Base-by-base conservation (phyloP, 2,329 filamentous ascomycete genomes). In the Pezicula radicicola region DNA sequence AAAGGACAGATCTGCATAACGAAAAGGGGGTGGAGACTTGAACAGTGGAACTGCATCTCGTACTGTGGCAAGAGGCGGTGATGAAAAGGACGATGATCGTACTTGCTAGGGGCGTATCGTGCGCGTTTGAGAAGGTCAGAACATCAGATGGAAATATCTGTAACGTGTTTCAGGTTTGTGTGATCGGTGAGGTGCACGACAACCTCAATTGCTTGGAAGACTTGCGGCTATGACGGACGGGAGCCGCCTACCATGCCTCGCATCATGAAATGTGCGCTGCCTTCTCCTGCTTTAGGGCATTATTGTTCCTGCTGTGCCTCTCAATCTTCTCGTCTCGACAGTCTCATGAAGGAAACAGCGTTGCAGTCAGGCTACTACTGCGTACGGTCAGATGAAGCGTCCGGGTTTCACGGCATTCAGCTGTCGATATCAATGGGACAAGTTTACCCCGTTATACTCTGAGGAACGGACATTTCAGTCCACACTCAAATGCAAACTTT, bases 131-230 rank as follows among this genome's bases (percentile, higher is more conserved):
- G 42, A 45, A 45, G 12, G 21, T 45, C 42, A 30, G 42, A 45
- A 45, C 42, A 45, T 45, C 42, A 45, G 42, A 45, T 45, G 42
- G 42, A 45, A 45, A 27, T 16, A 28, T 45, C 19, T 45, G 25
- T 45, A 45, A 45, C 42, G 15, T 15, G 42, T 45, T 45, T 45
- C 42, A 45, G 42, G 12, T n/a, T 25, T 45, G 42, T 45, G 21
- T 45, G 37, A 40, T 40, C 37, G 42, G 42, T 44, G 41, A 15
- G 13, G 16, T 10, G 41, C n/a, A 15, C 40, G 4, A 21, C 40
- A 21, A 16, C 40, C 12, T 13, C 30, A 33, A 33, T 10, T 30
- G 6, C 36, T 19, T 2, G 19, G 19, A 19, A 19, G 19, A 19
- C 37, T 19, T 12, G 15, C 37, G 37, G 37, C 37, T 40, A 21